These are phyloP conservation scores for Pyrrhoderma noxium DNA, from an alignment of 1,284 basidiomycete genomes.

Conservation along the genomic window DNA sequence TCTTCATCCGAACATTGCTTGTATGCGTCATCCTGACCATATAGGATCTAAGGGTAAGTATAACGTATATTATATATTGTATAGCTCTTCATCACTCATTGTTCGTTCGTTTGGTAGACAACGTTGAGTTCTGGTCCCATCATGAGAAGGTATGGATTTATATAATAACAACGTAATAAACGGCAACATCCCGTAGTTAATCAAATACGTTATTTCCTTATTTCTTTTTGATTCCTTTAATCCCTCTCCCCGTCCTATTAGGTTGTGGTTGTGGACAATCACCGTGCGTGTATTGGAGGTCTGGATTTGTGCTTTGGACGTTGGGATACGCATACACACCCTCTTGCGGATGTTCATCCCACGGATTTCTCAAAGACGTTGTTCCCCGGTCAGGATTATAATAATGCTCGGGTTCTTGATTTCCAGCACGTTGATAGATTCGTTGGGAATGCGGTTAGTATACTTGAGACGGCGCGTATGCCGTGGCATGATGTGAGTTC, in stretches of 20 bases:
- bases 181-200: too few relatives aligned
- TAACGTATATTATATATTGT: neutral
- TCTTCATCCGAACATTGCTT: slow-evolving; percentile 81
- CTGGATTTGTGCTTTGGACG: slow-evolving; percentile 91
- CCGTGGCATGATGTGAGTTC: slow-evolving; percentile 81
- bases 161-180: too few relatives aligned
- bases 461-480: slow-evolving; percentile 72
- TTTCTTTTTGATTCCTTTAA: neutral
- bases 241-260: slow-evolving; percentile 24
- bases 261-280: slow-evolving; percentile 83
- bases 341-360: slow-evolving; percentile 85
- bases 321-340: slow-evolving; percentile 87
- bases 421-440: slow-evolving; percentile 80
- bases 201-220: too few relatives aligned
- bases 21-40: slow-evolving; percentile 86
- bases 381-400: slow-evolving; percentile 93
- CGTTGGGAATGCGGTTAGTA: slow-evolving; percentile 65
- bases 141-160: slow-evolving; percentile 52
- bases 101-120: slow-evolving; percentile 39
- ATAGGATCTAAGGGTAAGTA: slow-evolving; percentile 66
- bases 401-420: slow-evolving; percentile 77
- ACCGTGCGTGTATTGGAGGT: slow-evolving; percentile 74
- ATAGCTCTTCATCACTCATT: too few relatives aligned
- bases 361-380: slow-evolving; percentile 74
- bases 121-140: slow-evolving; percentile 77